phyloP scores from a whole-genome alignment of 75 land plant species.

The Pinus taeda region DNA sequence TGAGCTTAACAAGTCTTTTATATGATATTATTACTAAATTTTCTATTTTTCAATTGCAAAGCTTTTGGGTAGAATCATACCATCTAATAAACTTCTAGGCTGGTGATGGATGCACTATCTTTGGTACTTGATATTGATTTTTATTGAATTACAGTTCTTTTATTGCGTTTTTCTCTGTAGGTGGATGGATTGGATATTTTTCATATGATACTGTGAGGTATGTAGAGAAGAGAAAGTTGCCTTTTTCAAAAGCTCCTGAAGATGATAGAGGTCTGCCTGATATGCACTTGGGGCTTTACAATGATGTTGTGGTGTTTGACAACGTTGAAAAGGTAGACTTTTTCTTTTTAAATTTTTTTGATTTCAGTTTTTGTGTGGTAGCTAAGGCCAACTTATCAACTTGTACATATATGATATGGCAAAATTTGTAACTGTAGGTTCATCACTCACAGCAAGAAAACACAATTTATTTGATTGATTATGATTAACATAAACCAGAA shows the following conservation, averaged over 20 bases:
- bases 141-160: background rate
- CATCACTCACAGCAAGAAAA: background rate
- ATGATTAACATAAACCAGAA: background rate
- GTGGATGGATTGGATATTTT: conserved; percentile 99
- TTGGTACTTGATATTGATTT: background rate
- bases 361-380: background rate
- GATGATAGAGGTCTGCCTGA: conserved; percentile 98
- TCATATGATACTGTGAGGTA: conserved; percentile 98
- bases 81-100: no score
- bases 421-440: background rate
- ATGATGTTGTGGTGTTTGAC: conserved; percentile 94
- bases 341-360: background rate
- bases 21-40: background rate
- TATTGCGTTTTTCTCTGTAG: conserved; percentile 31
- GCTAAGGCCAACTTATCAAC: background rate
- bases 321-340: conserved; percentile 88
- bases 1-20: background rate
- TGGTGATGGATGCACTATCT: background rate
- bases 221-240: conserved; percentile 90
- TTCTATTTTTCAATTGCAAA: background rate
- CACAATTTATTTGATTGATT: background rate
- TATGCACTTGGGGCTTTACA: conserved; percentile 89
- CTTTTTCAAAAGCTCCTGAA: conserved; percentile 76
- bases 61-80: background rate
- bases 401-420: background rate